Percentiles rank a stretch among this genome's conserved stretches.
Evolutionary conservation across 164 flowering plant species (phyloP).

Genomic region (Piper betle): DNA sequence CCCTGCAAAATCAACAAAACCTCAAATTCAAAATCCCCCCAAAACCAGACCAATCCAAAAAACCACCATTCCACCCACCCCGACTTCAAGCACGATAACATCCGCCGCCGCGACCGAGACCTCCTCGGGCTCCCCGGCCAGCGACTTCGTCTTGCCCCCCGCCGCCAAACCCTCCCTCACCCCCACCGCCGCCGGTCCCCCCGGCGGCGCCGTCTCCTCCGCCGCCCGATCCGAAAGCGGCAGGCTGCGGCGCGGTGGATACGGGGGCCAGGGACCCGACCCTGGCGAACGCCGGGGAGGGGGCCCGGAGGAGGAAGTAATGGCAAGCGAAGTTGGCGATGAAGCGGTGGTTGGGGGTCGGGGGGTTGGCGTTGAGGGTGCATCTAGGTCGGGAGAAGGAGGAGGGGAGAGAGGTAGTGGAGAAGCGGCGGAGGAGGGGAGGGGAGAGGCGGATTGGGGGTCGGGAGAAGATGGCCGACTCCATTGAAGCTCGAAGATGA

Average conservation of each 20-base stretch:
- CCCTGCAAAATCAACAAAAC: constrained; percentile 32
- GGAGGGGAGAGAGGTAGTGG: constrained; percentile 6
- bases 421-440: constrained; percentile 14
- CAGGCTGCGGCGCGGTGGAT: constrained; percentile 13
- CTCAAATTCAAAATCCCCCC: too few relatives aligned
- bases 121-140: constrained; percentile 31
- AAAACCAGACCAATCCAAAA: background rate
- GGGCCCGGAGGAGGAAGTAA: constrained; percentile 8
- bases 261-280: constrained; percentile 18
- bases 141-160: constrained; percentile 26
- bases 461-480: constrained; percentile 31
- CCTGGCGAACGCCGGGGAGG: constrained; percentile 1
- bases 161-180: constrained; percentile 27
- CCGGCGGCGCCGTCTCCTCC: constrained; percentile 30
- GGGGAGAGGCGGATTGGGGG: constrained; percentile 14
- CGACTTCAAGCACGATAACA: constrained; percentile 77
- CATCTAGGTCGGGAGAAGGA: constrained; percentile 12
- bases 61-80: constrained; percentile 27
- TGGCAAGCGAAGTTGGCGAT: constrained; percentile 5
- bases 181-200: constrained; percentile 35
- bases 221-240: constrained; percentile 18
- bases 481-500: constrained; percentile 17
- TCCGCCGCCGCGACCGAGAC: constrained; percentile 38
- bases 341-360: constrained; percentile 3
- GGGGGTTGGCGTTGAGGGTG: constrained; percentile 4